Conservation (phyloP, 1,139 yeast species). For the Entelexis sorbosivorans region DNA sequence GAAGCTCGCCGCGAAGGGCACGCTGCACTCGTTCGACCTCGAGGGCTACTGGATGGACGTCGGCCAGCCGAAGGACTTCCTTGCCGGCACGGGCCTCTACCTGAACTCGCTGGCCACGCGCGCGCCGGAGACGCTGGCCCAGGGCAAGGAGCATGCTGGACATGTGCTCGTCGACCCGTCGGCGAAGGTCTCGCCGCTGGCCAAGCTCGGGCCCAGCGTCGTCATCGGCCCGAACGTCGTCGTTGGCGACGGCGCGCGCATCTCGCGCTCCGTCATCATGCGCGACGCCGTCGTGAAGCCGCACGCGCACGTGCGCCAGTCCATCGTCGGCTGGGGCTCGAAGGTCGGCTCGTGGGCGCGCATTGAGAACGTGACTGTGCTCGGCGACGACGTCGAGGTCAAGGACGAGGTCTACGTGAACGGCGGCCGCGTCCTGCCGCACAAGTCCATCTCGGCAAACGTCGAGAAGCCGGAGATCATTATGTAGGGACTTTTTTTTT, state of each 20-base stretch:
- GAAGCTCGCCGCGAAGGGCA: constrained; percentile 73
- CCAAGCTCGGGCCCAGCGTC: constrained; percentile 97
- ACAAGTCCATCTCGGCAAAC: constrained; percentile 90
- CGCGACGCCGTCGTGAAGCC: constrained; percentile 87
- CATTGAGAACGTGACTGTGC: constrained; percentile 92
- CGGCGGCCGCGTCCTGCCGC: constrained; percentile 98
- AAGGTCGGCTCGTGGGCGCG: constrained; percentile 99
- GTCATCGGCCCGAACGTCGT: constrained; percentile 94
- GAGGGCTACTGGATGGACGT: constrained; percentile 99
- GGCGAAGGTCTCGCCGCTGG: constrained; percentile 84
- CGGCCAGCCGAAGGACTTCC: constrained; percentile 99
- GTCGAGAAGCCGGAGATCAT: constrained; percentile 96
- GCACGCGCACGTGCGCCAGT: constrained; percentile 95
- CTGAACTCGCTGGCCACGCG: constrained; percentile 77
- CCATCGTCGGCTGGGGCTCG: constrained; percentile 99
- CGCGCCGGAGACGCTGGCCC: constrained; percentile 55
- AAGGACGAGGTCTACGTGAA: constrained; percentile 97
- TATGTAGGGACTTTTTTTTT: constrained; percentile 43
- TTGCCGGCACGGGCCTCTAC: constrained; percentile 91
- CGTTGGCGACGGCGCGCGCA: constrained; percentile 98
- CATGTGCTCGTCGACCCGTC: constrained; percentile 91
- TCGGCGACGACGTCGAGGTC: constrained; percentile 98
- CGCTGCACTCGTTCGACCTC: constrained; percentile 88
- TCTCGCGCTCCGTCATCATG: constrained; percentile 87
- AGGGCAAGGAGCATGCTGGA: constrained; percentile 66